These are phyloP conservation scores for Alternaria gansuensis DNA, from an alignment of 2,329 filamentous ascomycete genomes.

Conservation along the genomic window DNA sequence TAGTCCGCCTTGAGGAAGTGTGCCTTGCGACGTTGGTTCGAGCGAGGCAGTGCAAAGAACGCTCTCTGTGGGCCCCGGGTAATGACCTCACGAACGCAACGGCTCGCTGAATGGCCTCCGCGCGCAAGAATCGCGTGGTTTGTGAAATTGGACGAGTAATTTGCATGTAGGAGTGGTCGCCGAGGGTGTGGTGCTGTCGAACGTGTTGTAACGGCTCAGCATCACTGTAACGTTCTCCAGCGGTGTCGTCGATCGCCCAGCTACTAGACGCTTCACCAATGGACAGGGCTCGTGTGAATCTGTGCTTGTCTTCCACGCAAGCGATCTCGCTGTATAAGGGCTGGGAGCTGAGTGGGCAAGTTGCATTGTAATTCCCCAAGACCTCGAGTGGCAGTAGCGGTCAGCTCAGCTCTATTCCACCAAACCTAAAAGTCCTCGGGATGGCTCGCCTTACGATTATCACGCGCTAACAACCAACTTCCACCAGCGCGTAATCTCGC, in stretches of 20 bases:
- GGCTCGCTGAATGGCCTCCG: constrained; percentile 22
- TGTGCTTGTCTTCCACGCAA: constrained; percentile 9
- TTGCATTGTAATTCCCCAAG: constrained; percentile 13
- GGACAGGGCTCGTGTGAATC: constrained; percentile 11
- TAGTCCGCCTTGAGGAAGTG: constrained; percentile 39
- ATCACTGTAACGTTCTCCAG: constrained; percentile 14
- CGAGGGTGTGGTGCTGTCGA: constrained; percentile 18
- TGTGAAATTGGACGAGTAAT: constrained; percentile 13
- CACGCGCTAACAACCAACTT: constrained; percentile 15
- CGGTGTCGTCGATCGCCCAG: constrained; percentile 14
- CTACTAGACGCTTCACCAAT: constrained; percentile 14
- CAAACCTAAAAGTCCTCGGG: constrained; percentile 10
- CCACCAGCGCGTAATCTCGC: constrained; percentile 1
- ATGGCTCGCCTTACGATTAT: background rate
- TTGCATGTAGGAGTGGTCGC: constrained; percentile 16
- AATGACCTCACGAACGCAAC: constrained; percentile 22
- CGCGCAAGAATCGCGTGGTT: constrained; percentile 14
- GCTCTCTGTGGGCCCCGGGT: constrained; percentile 14
- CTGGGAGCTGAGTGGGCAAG: constrained; percentile 20
- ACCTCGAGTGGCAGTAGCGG: constrained; percentile 13
- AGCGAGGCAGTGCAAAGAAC: constrained; percentile 34
- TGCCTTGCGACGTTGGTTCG: constrained; percentile 35
- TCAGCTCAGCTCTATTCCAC: constrained; percentile 19
- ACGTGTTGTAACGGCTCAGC: constrained; percentile 27
- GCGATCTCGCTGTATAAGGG: constrained; percentile 25